Percentiles rank a stretch among this genome's conserved stretches.
These are phyloP conservation scores for Tuber brumale DNA, from an alignment of 495 filamentous ascomycete species.

Conservation along the genomic window DNA sequence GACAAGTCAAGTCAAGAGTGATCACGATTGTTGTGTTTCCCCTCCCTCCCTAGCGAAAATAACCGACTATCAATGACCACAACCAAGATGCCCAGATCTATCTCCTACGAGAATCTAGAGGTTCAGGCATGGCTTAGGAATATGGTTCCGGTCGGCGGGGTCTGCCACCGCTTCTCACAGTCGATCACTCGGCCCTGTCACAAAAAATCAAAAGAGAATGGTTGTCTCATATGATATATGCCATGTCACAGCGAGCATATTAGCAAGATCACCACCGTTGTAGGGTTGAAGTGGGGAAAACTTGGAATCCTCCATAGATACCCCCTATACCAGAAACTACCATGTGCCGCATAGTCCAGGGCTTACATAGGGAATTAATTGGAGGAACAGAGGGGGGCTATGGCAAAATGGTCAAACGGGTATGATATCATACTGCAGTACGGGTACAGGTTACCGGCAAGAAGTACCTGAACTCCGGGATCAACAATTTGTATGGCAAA, in stretches of 20 bases:
- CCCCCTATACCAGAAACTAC: background rate
- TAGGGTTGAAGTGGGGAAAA: background rate
- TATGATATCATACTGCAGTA: no score
- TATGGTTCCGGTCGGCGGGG: background rate
- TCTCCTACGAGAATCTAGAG: background rate
- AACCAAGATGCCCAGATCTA: background rate
- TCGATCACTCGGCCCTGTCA: background rate
- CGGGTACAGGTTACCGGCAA: no score
- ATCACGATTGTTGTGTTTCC: background rate
- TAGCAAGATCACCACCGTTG: background rate
- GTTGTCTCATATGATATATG: background rate
- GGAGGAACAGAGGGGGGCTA: background rate
- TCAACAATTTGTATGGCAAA: no score
- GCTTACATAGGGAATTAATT: background rate
- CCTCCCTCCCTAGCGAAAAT: background rate
- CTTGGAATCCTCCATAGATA: background rate
- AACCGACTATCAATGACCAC: background rate
- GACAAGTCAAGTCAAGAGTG: background rate
- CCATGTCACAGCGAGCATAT: background rate
- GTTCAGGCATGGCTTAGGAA: background rate
- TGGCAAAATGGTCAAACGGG: background rate
- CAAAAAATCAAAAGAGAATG: background rate
- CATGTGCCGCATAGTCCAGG: no score
- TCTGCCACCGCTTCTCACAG: background rate
- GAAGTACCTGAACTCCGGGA: no score